A percentile compares a stretch with the other conserved stretches of the same genome.
Evolutionary conservation across 345 rosid species (phyloP).

Genomic region (Trapa bicornis): DNA sequence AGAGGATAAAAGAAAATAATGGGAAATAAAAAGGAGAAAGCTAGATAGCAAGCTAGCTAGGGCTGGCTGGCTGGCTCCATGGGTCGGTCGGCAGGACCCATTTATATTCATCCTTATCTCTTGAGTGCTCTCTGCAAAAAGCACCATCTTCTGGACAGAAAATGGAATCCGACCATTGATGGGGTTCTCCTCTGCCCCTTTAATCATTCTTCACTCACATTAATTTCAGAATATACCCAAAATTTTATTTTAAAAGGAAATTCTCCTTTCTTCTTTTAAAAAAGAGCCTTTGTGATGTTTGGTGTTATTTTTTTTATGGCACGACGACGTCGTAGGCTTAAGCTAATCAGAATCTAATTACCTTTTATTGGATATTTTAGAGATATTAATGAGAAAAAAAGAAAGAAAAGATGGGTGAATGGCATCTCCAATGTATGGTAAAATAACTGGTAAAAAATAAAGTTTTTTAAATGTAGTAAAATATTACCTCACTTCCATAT

Average conservation of each 20-base stretch:
- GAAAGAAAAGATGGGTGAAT: not conserved
- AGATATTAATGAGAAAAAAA: not conserved
- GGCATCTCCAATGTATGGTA: conserved; percentile 23
- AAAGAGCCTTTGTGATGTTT: too few species aligned
- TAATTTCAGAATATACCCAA: not conserved
- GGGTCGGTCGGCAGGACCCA: conserved; percentile 7
- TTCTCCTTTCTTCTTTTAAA: too few species aligned
- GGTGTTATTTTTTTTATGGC: too few species aligned
- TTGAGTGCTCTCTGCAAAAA: conserved; percentile 21
- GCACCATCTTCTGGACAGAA: conserved; percentile 18
- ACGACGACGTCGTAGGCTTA: not conserved
- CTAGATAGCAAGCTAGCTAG: too few species aligned
- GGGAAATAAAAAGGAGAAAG: not conserved
- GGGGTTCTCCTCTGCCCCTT: conserved; percentile 14
- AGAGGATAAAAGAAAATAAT: not conserved
- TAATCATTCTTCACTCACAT: conserved; percentile 25
- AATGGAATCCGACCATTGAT: conserved; percentile 27
- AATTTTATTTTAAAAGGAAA: not conserved
- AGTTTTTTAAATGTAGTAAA: too few species aligned
- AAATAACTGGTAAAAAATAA: too few species aligned
- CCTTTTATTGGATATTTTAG: conserved; percentile 16
- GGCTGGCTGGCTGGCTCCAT: conserved; percentile 2
- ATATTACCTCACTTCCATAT: too few species aligned
- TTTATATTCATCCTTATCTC: conserved; percentile 5
- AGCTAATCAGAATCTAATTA: conserved; percentile 13